Base-by-base conservation (phyloP, 2,329 filamentous ascomycete species). In the Pezicula radicicola region DNA sequence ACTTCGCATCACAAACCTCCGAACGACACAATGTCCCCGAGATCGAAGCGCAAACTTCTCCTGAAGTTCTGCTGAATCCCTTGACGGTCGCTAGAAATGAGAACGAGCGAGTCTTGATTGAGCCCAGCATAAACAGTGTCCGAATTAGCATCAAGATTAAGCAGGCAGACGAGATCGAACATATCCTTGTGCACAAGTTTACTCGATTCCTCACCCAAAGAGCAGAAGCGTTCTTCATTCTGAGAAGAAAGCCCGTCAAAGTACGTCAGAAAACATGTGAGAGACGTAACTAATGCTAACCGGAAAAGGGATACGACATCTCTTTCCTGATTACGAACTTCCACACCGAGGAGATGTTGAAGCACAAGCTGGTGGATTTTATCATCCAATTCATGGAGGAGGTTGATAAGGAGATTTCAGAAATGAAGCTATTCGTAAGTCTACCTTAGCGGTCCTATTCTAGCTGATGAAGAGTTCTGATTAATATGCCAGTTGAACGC, bases 301-400 rank as follows among this genome's bases (percentile, higher is more conserved):
- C 27, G 12, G 36, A 18, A 40, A 58, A 93, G 90, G 94, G 93
- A 63, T 99, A 99, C 71, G 94, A 99, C 65, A 99, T 99, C 63
- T 97, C 92, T 7, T 99, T 99, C 78, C 72, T 99, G 67, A 96
- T 99, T 68, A 99, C 94, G 44, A 99, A 99, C 75, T 95, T 94
- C 78, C 94, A 99, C 66, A 97, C 94, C 4, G 94, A 97, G 72
- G 89, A 95, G 70, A 96, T 99, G 91, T 72, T 97, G 69, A 97
- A 97, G 79, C 93, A 99, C 71, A 97, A 99, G 78, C 80, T 99
- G 62, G 95, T 99, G 33, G 94, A 99, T 71, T 99, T 99, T 67
- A 96, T 99, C 62, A 97, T 99, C 60, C 87, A 97, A 67, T 99
- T 99, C 67, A 97, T 99, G 93, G 93, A 99, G 72, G 94, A 99